Evolutionary conservation across 352 stramenopile species (phyloP), one percentile per base, ranked within the genome.

Genomic region (Globisporangium orthogonon): DNA sequence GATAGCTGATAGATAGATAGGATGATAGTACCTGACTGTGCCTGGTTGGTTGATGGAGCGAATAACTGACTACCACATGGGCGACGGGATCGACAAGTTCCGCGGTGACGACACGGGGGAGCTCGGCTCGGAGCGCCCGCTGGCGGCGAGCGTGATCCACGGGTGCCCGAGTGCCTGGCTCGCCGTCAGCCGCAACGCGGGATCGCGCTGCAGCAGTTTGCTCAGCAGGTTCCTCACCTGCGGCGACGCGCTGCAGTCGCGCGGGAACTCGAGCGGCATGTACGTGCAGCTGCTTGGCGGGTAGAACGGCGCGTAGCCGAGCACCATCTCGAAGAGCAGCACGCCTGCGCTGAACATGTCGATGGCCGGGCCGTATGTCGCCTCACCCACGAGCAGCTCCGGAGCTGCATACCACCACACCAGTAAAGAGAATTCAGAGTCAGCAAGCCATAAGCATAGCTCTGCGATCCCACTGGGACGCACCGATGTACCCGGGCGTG

Each of bases 111-210:
- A 40, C 28, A 71, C 52, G 7, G 70, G 72, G n/a, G 75, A 78
- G 33, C 61, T 69, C n/a, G 71, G 66, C 23, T 65, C 64, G 9
- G 71, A 86, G 17, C 60, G 64, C 29, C 70, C 66, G 28, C 52
- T 57, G 10, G 60, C 39, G 18, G 59, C 65, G 10, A 71, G 59
- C 18, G 72, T 77, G 54, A 96, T 78, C 88, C 87, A 97, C 7
- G 86, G 76, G 58, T 97, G 91, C 6, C 69, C 61, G 7, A 97
- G 70, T 0, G 91, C 83, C 50, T 95, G 72, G 17, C 73, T 71
- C 2, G 88, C 88, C 4, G 86, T 95, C 31, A 95, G 68, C 15
- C 91, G 81, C 53, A 73, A 64, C 23, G 65, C 56, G 28, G 85
- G 89, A 52, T 96, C 74, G 50, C 73, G 73, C 17, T 86, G 76